phyloP scores from a whole-genome alignment of 108 stramenopile species.

The Fistulifera pelliculosa region DNA sequence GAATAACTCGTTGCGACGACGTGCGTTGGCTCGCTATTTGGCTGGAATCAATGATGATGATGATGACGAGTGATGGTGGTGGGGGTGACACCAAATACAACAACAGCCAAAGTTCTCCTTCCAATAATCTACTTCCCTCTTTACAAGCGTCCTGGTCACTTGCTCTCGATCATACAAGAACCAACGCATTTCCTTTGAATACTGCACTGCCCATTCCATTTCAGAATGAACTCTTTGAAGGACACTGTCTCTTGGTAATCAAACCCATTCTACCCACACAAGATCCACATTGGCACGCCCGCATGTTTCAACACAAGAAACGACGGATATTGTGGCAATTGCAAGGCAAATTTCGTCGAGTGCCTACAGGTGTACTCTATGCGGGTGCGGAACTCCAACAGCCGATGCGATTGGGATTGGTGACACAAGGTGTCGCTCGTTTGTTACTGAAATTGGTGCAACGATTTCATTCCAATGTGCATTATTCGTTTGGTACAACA shows the following conservation, averaged over 20 bases:
- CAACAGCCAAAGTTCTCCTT: too few relatives aligned
- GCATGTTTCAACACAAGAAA: constrained; percentile 47
- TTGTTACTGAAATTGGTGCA: constrained; percentile 30
- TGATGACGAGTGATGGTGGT: too few relatives aligned
- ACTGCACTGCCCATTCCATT: constrained; percentile 23
- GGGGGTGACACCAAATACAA: too few relatives aligned
- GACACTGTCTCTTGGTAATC: constrained; percentile 35
- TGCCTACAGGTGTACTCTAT: constrained; percentile 51
- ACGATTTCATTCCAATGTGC: constrained; percentile 26
- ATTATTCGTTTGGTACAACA: constrained; percentile 65
- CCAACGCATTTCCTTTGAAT: constrained; percentile 21
- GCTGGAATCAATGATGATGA: too few relatives aligned
- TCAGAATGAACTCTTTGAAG: constrained; percentile 50
- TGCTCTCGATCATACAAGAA: too few relatives aligned
- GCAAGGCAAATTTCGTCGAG: constrained; percentile 70
- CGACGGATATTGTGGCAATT: constrained; percentile 55
- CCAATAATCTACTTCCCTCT: too few relatives aligned
- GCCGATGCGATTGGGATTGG: constrained; percentile 64
- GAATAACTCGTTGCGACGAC: too few relatives aligned
- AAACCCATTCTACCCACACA: constrained; percentile 29
- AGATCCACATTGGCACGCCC: constrained; percentile 48
- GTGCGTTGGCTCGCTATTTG: too few relatives aligned
- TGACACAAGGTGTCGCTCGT: constrained; percentile 39
- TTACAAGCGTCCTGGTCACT: too few relatives aligned
- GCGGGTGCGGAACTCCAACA: constrained; percentile 66